Base-by-base conservation (phyloP, 306 rosid genomes). In the Cucurbita moschata region DNA sequence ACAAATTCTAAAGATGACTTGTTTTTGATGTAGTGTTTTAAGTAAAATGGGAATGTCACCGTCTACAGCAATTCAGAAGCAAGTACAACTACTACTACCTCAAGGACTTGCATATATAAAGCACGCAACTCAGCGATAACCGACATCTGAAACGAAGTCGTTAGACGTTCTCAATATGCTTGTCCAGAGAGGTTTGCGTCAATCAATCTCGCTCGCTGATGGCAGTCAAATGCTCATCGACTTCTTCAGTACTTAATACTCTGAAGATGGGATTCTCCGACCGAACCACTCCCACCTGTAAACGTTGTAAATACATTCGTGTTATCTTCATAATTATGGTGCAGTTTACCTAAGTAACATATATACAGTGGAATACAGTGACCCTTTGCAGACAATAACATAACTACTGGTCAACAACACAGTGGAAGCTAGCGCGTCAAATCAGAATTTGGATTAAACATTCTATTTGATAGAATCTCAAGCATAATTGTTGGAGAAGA, bases 181-280 rank as follows among this genome's bases (percentile, higher is more conserved):
- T 18, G 37, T 67, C 67, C 44, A 16, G 26, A 39, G 49, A 72
- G 44, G 21, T 59, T 62, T 8, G 35, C 8, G 15, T 7, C 47
- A 63, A 81, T 91, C 88, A 95, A 77, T 95, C 99, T 14, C 97
- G 96, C 85, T 95, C 99, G 18, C 99, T 95, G 50, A 95, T 95
- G 37, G 99, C 97, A 69, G 96, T 95, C 97, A 95, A 82, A 83
- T 95, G 97, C 83, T 95, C 99, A 46, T 95, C 99, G 66, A 95
- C 85, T 83, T 95, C 99, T 57, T 95, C 99, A 0, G 92, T 89
- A 18, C 92, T 79, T 83, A 95, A 68, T 75, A 89, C 96, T 82
- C 96, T 86, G 59, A 95, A 95, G 58, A 79, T 82, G 1, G 96
- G 97, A 71, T 81, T 88, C 8, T 84, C 99, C 81, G 78, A 76